Evolutionary conservation across 495 filamentous ascomycete genomes (phyloP).

Genomic region (Penicillium subrubescens): DNA sequence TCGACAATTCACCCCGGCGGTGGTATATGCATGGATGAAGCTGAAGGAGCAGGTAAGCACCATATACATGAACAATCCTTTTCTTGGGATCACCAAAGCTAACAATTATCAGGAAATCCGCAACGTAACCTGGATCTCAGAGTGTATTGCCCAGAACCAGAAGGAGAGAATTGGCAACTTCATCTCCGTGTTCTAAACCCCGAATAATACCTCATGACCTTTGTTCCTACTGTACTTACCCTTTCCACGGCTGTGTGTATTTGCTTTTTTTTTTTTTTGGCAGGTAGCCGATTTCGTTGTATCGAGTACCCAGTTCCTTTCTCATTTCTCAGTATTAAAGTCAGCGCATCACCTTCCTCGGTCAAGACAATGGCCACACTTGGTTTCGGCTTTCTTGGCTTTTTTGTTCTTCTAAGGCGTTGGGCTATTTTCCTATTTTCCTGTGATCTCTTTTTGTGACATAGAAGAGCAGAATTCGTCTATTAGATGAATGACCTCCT

Average conservation of each 20-base stretch:
- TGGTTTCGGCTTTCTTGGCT: slow-evolving; percentile 28
- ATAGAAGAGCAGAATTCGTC: slow-evolving; percentile 34
- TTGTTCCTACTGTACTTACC: slow-evolving; percentile 24
- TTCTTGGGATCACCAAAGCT: slow-evolving; percentile 19
- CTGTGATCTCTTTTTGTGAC: slow-evolving; percentile 28
- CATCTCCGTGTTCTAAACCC: slow-evolving; percentile 84
- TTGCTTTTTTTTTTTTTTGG: slow-evolving; percentile 13
- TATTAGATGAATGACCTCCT: slow-evolving; percentile 13
- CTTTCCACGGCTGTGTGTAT: slow-evolving; percentile 18
- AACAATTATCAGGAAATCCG: slow-evolving; percentile 81
- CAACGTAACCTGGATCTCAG: slow-evolving; percentile 99
- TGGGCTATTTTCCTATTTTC: slow-evolving; percentile 26
- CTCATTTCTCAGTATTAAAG: slow-evolving; percentile 27
- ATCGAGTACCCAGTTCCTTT: slow-evolving; percentile 33
- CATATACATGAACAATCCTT: slow-evolving; percentile 1
- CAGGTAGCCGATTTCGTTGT: slow-evolving; percentile 25
- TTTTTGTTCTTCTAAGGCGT: slow-evolving; percentile 29
- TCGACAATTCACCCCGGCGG: slow-evolving; percentile 90
- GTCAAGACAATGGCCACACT: slow-evolving; percentile 16
- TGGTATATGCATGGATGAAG: slow-evolving; percentile 98
- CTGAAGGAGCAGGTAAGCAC: slow-evolving; percentile 87
- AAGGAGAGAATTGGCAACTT: slow-evolving; percentile 99
- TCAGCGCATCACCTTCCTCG: slow-evolving; percentile 35
- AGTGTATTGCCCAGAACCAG: slow-evolving; percentile 99
- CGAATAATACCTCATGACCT: slow-evolving; percentile 15